These are phyloP conservation scores for Saturnispora saitoi DNA, from an alignment of 805 yeast genomes.

Conservation along the genomic window DNA sequence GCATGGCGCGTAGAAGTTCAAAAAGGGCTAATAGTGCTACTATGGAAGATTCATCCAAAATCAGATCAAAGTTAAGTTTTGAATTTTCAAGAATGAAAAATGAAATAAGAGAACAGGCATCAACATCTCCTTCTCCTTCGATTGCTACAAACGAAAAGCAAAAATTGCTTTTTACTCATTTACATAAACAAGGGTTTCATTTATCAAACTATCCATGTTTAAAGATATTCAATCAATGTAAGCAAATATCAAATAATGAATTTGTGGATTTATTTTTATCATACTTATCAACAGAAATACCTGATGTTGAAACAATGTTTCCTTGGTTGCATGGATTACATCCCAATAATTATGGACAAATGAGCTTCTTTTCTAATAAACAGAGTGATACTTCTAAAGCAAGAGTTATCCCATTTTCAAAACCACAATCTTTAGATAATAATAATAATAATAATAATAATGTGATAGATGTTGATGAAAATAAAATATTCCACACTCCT, in stretches of 20 bases:
- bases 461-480: background rate
- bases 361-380: conserved; percentile 32
- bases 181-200: conserved; percentile 17
- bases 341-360: conserved; percentile 45
- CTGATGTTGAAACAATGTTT: conserved; percentile 61
- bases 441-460: conserved; percentile 2
- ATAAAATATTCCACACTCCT: conserved; percentile 15
- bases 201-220: conserved; percentile 18
- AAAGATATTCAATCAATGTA: conserved; percentile 12
- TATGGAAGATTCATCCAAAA: conserved; percentile 23
- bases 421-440: conserved; percentile 9
- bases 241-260: conserved; percentile 23
- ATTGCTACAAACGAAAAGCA: background rate
- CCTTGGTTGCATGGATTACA: conserved; percentile 89
- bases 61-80: conserved; percentile 19
- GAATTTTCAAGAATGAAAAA: conserved; percentile 6
- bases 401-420: conserved; percentile 12
- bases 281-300: conserved; percentile 32
- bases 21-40: background rate
- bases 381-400: conserved; percentile 7
- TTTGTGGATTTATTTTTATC: conserved; percentile 16
- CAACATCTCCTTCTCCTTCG: background rate
- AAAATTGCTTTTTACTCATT: conserved; percentile 2
- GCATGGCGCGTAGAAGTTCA: background rate
- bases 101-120: background rate